Conservation (phyloP, 441 rosid species). For the Corymbia citriodora region DNA sequence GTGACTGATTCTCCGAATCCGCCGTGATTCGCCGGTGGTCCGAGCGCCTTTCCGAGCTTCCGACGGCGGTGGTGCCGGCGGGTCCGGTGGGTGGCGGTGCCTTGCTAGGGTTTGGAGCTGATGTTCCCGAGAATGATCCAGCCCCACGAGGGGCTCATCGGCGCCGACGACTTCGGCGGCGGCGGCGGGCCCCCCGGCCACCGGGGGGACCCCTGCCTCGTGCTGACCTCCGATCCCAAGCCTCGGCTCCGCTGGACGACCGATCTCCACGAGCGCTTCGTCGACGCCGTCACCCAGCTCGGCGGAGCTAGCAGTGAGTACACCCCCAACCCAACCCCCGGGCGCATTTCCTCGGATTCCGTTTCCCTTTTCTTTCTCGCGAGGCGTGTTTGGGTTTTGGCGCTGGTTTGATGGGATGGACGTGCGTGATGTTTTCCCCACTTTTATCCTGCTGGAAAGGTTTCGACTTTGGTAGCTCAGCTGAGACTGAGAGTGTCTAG, state of each 20-base stretch:
- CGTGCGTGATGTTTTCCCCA: neutral
- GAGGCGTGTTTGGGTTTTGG: neutral
- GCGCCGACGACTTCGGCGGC: conserved; percentile 17
- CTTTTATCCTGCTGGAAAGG: neutral
- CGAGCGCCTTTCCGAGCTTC: neutral
- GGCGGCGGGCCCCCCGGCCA: conserved; percentile 16
- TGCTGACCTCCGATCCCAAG: conserved; percentile 64
- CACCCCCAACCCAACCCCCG: neutral
- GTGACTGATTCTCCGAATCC: neutral
- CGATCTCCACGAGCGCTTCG: conserved; percentile 69
- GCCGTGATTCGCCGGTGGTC: neutral
- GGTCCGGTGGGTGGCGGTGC: neutral
- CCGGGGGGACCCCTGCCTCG: conserved; percentile 46
- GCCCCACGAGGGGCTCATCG: conserved; percentile 21
- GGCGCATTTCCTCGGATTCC: neutral
- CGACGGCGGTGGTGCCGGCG: neutral
- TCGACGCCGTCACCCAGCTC: conserved; percentile 69
- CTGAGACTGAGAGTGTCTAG: neutral
- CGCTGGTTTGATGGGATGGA: neutral
- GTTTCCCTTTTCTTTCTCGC: neutral
- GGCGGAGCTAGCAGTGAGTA: conserved; percentile 61
- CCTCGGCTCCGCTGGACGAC: conserved; percentile 73
- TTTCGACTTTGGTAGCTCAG: neutral
- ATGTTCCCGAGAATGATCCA: conserved; percentile 36
- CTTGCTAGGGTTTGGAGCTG: neutral